Evolutionary conservation across 2,329 filamentous ascomycete species (phyloP).

Genomic region (Leptosphaerulina australis): DNA sequence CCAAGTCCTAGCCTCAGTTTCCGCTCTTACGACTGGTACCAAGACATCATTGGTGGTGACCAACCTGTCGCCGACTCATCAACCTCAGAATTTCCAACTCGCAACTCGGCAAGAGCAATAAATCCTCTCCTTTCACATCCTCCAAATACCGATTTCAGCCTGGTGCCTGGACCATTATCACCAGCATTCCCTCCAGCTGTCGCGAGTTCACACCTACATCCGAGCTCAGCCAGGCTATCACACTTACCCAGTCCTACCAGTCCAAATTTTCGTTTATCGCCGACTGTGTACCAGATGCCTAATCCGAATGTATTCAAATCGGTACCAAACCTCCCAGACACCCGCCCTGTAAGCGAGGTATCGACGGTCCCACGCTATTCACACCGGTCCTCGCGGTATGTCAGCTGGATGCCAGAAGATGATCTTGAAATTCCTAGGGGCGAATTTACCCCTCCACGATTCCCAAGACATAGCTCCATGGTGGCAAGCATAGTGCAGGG

Average conservation of each 20-base stretch:
- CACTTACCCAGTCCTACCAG: constrained; percentile 22
- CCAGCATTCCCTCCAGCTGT: constrained; percentile 20
- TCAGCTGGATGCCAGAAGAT: constrained; percentile 15
- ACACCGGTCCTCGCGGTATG: constrained; percentile 13
- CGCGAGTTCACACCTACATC: constrained; percentile 23
- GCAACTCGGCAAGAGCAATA: constrained; percentile 21
- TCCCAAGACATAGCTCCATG: constrained; percentile 13
- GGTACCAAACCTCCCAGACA: constrained; percentile 13
- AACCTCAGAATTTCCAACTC: constrained; percentile 9
- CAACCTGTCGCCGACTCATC: constrained; percentile 12
- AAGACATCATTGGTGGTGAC: constrained; percentile 34
- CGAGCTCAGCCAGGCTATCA: constrained; percentile 22
- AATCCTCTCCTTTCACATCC: constrained; percentile 21
- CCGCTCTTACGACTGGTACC: constrained; percentile 37
- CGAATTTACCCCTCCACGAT: constrained; percentile 1
- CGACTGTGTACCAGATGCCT: constrained; percentile 32
- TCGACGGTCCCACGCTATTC: constrained; percentile 20
- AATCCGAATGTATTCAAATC: constrained; percentile 4
- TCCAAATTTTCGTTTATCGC: constrained; percentile 27
- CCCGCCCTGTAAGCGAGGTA: constrained; percentile 12
- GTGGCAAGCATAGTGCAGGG: constrained; percentile 13
- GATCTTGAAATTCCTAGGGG: constrained; percentile 7
- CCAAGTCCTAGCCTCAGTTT: constrained; percentile 35
- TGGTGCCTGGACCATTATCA: constrained; percentile 22
- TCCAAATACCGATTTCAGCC: constrained; percentile 9